Base-by-base conservation (phyloP, 164 flowering plant genomes). In the Tetrastigma voinierianum region DNA sequence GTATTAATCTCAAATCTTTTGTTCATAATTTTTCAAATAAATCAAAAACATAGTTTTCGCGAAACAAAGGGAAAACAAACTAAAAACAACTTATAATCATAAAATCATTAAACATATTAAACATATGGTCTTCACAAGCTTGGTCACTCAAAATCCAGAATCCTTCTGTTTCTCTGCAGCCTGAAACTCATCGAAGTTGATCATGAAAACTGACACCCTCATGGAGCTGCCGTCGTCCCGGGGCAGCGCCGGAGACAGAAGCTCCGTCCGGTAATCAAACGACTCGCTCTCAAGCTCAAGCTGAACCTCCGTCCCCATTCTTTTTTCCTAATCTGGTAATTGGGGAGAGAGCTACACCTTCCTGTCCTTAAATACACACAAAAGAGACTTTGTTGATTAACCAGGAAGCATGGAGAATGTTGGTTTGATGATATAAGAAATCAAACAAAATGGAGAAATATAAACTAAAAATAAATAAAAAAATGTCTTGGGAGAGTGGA, bases 271-370 rank as follows among this genome's bases (percentile, higher is more conserved):
- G 55, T 69, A 69, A 40, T 74, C 77, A 2, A 49, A 59, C 15
- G 77, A 69, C 47, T 74, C 77, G 0, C 47, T 74, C 12, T 69
- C 65, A 55, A 71, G 69, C 45, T 59, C 58, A n/a, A n/a, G n/a
- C n/a, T n/a, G n/a, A n/a, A n/a, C n/a, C n/a, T n/a, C n/a, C n/a
- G 14, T 46, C 49, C 2, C 64, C 72, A 70, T 70, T 3, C 8
- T 32, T 32, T 32, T n/a, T n/a, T n/a, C n/a, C n/a, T n/a, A n/a
- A n/a, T n/a, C n/a, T 46, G 49, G 49, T 9, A 14, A n/a, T n/a
- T n/a, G n/a, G 49, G 11, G 49, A n/a, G n/a, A n/a, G n/a, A 2
- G 49, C 40, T 32, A 32, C 40, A 32, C 7, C 40, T 32, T 32
- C 40, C 6, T 4, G 40, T 32, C 40, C 40, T 32, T 32, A 32